Evolutionary conservation across 1,284 basidiomycete genomes (phyloP).

Genomic region (Trichosporon ovoides): DNA sequence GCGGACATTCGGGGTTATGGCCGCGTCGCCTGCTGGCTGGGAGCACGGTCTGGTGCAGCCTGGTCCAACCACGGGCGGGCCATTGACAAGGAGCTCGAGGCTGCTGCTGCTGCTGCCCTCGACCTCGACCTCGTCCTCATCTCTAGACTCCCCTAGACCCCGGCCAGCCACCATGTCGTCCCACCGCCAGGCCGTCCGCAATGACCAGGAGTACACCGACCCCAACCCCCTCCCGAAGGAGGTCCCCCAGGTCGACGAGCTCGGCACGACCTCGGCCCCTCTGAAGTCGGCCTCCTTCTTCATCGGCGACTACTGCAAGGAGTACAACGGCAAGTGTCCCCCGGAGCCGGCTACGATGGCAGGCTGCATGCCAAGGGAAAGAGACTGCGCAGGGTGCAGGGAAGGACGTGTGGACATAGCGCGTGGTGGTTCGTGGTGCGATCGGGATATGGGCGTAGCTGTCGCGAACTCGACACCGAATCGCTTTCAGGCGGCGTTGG

Average conservation of each 20-base stretch:
- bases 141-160: neutral
- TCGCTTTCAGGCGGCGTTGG: too few species aligned
- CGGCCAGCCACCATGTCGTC: slow-evolving; percentile 25
- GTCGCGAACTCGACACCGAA: too few species aligned
- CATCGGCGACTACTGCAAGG: slow-evolving; percentile 91
- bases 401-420: too few species aligned
- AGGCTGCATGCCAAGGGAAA: neutral
- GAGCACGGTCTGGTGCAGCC: neutral
- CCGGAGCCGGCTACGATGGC: neutral
- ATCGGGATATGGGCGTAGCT: too few species aligned
- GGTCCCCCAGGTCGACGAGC: slow-evolving; percentile 79
- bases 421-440: too few species aligned
- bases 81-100: neutral
- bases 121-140: slow-evolving; percentile 2
- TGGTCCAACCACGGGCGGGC: slow-evolving; percentile 4
- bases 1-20: slow-evolving; percentile 8
- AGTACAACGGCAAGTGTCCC: slow-evolving; percentile 77
- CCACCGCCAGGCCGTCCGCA: slow-evolving; percentile 38
- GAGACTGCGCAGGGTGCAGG: neutral
- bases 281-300: slow-evolving; percentile 97
- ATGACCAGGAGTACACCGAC: slow-evolving; percentile 57
- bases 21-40: neutral
- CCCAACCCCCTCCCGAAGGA: slow-evolving; percentile 67
- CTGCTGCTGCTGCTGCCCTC: slow-evolving; percentile 4
- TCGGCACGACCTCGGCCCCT: slow-evolving; percentile 87